Conservation (phyloP, 2,329 filamentous ascomycete species). For the Ophiocordyceps camponoti-saundersi region DNA sequence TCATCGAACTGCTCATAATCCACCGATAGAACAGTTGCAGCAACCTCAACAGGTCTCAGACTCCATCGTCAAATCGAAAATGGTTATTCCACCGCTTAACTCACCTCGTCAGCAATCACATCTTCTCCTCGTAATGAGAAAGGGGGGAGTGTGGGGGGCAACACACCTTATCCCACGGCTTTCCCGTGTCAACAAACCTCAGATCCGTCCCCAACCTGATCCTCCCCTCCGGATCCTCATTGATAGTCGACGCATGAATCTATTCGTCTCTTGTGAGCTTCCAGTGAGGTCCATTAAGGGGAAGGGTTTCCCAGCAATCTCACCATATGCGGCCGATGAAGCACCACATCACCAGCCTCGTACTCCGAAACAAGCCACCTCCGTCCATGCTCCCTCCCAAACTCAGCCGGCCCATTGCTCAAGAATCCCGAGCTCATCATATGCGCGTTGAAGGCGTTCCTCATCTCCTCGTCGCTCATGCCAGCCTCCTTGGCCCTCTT, state of each 20-base stretch:
- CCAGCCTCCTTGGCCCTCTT: slow-evolving; percentile 28
- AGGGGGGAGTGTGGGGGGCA: too few species aligned
- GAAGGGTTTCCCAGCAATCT: too few species aligned
- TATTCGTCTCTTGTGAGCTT: too few species aligned
- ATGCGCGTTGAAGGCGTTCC: slow-evolving; percentile 36
- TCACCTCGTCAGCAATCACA: background rate
- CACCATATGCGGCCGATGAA: slow-evolving; percentile 19
- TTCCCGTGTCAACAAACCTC: slow-evolving; percentile 33
- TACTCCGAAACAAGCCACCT: slow-evolving; percentile 20
- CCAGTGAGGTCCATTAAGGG: too few species aligned
- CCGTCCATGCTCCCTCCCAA: slow-evolving; percentile 10
- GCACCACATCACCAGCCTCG: slow-evolving; percentile 22
- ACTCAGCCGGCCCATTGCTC: slow-evolving; percentile 26
- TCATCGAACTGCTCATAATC: background rate
- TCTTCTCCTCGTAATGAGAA: background rate
- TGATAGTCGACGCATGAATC: slow-evolving; percentile 41
- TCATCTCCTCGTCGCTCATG: slow-evolving; percentile 32
- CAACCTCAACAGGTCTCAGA: too few species aligned
- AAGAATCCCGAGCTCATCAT: slow-evolving; percentile 40
- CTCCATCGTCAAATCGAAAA: slow-evolving; percentile 6
- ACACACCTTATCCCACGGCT: slow-evolving; percentile 29
- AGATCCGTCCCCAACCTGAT: slow-evolving; percentile 39
- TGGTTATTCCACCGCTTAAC: slow-evolving; percentile 7
- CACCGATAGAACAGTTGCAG: background rate
- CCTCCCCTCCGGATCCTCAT: slow-evolving; percentile 29